Percentiles rank a stretch among this genome's conserved stretches.
Evolutionary conservation across 345 rosid genomes (phyloP).

Genomic region (Boechera retrofracta): DNA sequence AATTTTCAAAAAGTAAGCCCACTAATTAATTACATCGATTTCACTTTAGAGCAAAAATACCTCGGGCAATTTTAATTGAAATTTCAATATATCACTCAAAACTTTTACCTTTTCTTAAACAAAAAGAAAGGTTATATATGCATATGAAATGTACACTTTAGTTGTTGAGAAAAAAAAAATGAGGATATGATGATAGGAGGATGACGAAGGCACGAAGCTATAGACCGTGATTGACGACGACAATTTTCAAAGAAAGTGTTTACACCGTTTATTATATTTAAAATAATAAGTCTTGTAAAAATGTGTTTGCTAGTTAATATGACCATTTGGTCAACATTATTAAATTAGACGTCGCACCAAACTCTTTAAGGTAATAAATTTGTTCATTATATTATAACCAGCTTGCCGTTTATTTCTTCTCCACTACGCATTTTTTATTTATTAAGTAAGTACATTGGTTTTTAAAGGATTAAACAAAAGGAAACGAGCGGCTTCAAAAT

Average conservation of each 20-base stretch:
- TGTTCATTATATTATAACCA: constrained; percentile 29
- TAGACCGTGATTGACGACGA: constrained; percentile 38
- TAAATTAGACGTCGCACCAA: constrained; percentile 44
- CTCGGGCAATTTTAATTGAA: constrained; percentile 2
- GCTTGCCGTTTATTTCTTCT: constrained; percentile 29
- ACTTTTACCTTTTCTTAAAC: constrained; percentile 4
- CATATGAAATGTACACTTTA: constrained; percentile 34
- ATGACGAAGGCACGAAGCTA: constrained; percentile 32
- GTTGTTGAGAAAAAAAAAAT: constrained; percentile 37
- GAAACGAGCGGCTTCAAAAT: constrained; percentile 29
- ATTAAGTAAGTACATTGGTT: constrained; percentile 5
- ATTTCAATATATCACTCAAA: not conserved
- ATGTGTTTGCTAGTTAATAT: constrained; percentile 30
- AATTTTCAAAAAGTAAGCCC: constrained; percentile 2
- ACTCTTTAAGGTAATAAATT: constrained; percentile 44
- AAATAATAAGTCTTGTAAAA: not conserved
- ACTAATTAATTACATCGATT: not conserved
- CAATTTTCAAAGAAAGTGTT: constrained; percentile 14
- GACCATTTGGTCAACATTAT: constrained; percentile 40
- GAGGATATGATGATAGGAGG: constrained; percentile 29
- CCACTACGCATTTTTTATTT: constrained; percentile 18
- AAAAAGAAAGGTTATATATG: constrained; percentile 14
- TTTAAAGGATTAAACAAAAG: constrained; percentile 11
- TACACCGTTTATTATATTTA: constrained; percentile 4
- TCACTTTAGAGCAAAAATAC: not conserved